Base-by-base conservation (phyloP, 169 alveolate species). In the Hammondia hammondi region DNA sequence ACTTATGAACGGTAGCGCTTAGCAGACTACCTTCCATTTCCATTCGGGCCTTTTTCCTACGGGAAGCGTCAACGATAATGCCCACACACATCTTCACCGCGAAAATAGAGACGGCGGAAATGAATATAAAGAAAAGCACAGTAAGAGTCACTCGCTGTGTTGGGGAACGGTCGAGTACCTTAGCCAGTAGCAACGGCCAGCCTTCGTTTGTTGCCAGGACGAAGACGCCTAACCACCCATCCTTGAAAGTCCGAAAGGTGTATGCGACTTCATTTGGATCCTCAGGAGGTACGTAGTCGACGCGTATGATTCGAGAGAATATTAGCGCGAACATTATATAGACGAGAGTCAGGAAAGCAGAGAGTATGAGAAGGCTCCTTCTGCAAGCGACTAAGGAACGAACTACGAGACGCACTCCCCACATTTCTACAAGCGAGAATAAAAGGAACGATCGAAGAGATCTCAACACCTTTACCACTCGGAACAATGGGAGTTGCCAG, bases 1-100 rank as follows among this genome's bases (percentile, higher is more conserved):
- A 93, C 67, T 92, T 91, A 37, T 85, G 95, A 32, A 93, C 93
- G 21, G 95, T 88, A n/a, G 95, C 87, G 77, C 95, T 93, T 29
- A 91, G 48, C 61, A 93, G 73, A 35, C 93, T 92, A 37, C 95
- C 95, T 14, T 91, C 84, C 85, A 85, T 70, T 70, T 93, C 95
- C 91, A 93, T 14, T 61, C 81, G 91, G 46, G 93, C 85, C 93
- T 93, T 91, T 43, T 85, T 88, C 85, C 91, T 81, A 1, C 91
- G 93, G 43, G 91, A 87, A 37, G 91, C 93, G 70, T 93, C 95
- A 17, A 93, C 95, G 72, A 93, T 85, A 35, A 93, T 88, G 85
- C 95, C 95, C 45, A 93, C 93, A 48, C 85, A 88, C 93, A 93
- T 57, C 67, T 93, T 93, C 67, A 93, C 91, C 82, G 93, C 61